Conservation (phyloP, 352 stramenopile species). For the Globisporangium nodosum region DNA sequence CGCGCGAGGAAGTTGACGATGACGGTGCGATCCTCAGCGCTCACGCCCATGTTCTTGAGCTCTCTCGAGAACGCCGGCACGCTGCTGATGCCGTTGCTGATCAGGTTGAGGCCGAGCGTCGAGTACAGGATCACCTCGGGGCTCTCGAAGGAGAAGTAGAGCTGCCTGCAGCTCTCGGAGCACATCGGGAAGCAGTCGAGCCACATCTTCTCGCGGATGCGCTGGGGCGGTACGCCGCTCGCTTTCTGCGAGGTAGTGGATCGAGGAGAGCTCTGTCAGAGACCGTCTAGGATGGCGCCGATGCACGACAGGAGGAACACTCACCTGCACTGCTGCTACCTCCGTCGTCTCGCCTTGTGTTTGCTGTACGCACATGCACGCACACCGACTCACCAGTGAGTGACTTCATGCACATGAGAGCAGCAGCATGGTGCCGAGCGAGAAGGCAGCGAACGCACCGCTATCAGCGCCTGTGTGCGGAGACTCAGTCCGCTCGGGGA, state of each 20-base stretch:
- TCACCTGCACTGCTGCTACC: background rate
- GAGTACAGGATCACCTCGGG: conserved; percentile 76
- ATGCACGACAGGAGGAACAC: background rate
- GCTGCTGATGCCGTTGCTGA: conserved; percentile 80
- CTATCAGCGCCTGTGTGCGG: conserved; percentile 12
- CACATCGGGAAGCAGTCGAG: conserved; percentile 78
- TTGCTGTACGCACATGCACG: background rate
- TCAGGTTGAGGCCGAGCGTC: conserved; percentile 78
- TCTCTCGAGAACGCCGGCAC: conserved; percentile 77
- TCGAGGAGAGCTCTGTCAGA: background rate
- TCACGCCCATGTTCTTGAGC: conserved; percentile 71
- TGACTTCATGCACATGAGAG: background rate
- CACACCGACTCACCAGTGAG: background rate
- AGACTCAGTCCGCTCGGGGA: conserved; percentile 8
- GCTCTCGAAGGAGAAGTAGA: conserved; percentile 70
- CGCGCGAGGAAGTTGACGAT: conserved; percentile 73
- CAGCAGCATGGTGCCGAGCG: background rate
- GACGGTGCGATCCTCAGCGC: conserved; percentile 63
- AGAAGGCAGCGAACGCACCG: conserved; percentile 3
- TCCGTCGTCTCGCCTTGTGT: conserved; percentile 1
- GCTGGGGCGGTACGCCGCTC: conserved; percentile 35
- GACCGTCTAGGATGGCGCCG: background rate
- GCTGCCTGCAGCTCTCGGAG: conserved; percentile 60
- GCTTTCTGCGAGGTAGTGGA: conserved; percentile 14
- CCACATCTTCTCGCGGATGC: conserved; percentile 70